These are phyloP conservation scores for Nitzschia sp. DNA, from an alignment of 108 stramenopile genomes.

Conservation along the genomic window DNA sequence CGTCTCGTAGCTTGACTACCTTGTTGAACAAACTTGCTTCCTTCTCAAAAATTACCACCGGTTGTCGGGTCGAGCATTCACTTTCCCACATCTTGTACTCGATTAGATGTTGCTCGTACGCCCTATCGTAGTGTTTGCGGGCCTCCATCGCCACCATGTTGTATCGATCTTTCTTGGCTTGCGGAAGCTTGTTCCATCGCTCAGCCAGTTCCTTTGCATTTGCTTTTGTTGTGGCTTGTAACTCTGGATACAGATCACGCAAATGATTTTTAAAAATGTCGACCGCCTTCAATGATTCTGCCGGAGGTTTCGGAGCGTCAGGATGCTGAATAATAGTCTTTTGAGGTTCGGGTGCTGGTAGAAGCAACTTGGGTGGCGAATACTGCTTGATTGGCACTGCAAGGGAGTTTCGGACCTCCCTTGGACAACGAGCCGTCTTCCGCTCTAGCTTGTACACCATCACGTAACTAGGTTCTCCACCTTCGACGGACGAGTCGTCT, in stretches of 20 bases:
- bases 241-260: slow-evolving; percentile 20
- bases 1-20: slow-evolving; percentile 70
- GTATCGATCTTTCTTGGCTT: slow-evolving; percentile 30
- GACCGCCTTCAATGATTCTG: slow-evolving; percentile 20
- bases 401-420: slow-evolving; percentile 58
- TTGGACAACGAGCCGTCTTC: slow-evolving; percentile 36
- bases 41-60: slow-evolving; percentile 9
- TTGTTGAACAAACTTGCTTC: slow-evolving; percentile 69
- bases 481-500: slow-evolving; percentile 65
- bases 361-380: slow-evolving; percentile 27
- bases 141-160: slow-evolving; percentile 24
- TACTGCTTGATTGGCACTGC: slow-evolving; percentile 54
- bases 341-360: slow-evolving; percentile 18
- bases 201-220: slow-evolving; percentile 16
- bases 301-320: slow-evolving; percentile 21
- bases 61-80: slow-evolving; percentile 6
- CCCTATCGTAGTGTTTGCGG: slow-evolving; percentile 21
- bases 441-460: slow-evolving; percentile 80
- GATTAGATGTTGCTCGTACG: slow-evolving; percentile 16
- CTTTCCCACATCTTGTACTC: slow-evolving; percentile 22
- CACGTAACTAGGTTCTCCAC: slow-evolving; percentile 85
- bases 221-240: neutral
- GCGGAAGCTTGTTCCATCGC: slow-evolving; percentile 23
- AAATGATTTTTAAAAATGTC: slow-evolving; percentile 35
- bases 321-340: neutral